Percentiles rank a stretch among this genome's conserved stretches.
Evolutionary conservation across 1,139 yeast genomes (phyloP).

Genomic region (Pichiaceae sp.): DNA sequence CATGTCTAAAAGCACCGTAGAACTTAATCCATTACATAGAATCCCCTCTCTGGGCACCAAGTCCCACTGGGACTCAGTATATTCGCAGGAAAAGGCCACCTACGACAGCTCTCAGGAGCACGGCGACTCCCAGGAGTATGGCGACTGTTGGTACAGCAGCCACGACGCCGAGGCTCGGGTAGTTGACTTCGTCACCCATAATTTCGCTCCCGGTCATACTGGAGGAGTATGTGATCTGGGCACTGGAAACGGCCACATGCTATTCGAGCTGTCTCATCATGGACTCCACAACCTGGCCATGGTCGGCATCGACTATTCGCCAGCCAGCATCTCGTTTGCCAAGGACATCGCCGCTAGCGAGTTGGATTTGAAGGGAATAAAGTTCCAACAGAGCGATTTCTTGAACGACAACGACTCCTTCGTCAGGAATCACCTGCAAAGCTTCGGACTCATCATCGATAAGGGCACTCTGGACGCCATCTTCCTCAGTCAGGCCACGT

Average conservation of each 20-base stretch:
- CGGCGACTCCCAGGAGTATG: constrained; percentile 67
- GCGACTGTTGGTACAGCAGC: constrained; percentile 95
- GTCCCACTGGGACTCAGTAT: constrained; percentile 87
- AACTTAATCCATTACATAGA: too few species aligned
- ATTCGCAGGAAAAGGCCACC: constrained; percentile 61
- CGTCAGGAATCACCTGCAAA: constrained; percentile 21
- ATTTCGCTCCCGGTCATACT: constrained; percentile 16
- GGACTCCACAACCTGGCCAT: constrained; percentile 37
- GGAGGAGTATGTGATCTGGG: constrained; percentile 70
- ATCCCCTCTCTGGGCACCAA: constrained; percentile 78
- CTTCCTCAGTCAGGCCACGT: constrained; percentile 61
- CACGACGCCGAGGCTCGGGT: constrained; percentile 82
- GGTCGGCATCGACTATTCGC: constrained; percentile 82
- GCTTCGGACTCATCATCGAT: constrained; percentile 72
- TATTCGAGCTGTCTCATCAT: constrained; percentile 62
- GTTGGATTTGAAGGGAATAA: constrained; percentile 26
- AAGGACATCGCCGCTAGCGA: constrained; percentile 39
- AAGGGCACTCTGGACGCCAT: constrained; percentile 97
- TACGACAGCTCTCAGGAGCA: constrained; percentile 50
- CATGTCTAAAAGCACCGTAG: too few species aligned
- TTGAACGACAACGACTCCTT: constrained; percentile 25
- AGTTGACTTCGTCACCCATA: constrained; percentile 46
- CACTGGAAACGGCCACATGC: constrained; percentile 89
- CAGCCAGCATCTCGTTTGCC: constrained; percentile 71
- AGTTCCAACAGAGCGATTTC: constrained; percentile 41